A percentile compares a stretch with the other conserved stretches of the same genome.
Conservation (phyloP, 441 rosid species). For the Adansonia madagascariensis region DNA sequence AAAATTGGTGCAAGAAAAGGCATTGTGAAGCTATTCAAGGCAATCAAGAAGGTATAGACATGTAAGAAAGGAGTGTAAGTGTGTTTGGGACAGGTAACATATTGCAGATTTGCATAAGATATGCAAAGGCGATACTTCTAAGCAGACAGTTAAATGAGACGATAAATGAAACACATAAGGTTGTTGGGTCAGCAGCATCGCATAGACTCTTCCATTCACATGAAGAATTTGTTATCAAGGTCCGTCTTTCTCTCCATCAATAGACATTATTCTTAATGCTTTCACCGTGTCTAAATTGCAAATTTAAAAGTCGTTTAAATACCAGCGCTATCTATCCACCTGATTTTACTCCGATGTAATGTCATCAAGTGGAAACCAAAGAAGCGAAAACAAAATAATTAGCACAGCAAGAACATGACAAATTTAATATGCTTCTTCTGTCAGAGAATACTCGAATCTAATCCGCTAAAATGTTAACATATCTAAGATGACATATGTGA, state of each 20-base stretch:
- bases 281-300: background rate
- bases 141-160: constrained; percentile 20
- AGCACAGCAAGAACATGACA: background rate
- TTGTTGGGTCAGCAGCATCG: constrained; percentile 2
- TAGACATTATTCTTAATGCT: constrained; percentile 12
- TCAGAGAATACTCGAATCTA: constrained; percentile 6
- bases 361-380: constrained; percentile 12
- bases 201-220: constrained; percentile 1
- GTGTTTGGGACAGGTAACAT: background rate
- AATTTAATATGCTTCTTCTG: background rate
- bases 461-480: background rate
- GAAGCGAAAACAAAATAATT: background rate
- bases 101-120: background rate
- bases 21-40: background rate
- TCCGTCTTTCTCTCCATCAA: background rate
- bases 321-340: background rate
- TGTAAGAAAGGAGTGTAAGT: background rate
- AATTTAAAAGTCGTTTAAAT: background rate
- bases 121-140: background rate
- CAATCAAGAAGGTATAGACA: background rate
- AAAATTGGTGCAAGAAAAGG: background rate
- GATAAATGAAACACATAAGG: constrained; percentile 17
- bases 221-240: background rate
- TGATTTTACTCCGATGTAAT: background rate
- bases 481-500: constrained; percentile 21